Percentiles rank a stretch among this genome's conserved stretches.
Conservation (phyloP, 192 early-diverging fungal species). For the Geosiphon pyriformis region DNA sequence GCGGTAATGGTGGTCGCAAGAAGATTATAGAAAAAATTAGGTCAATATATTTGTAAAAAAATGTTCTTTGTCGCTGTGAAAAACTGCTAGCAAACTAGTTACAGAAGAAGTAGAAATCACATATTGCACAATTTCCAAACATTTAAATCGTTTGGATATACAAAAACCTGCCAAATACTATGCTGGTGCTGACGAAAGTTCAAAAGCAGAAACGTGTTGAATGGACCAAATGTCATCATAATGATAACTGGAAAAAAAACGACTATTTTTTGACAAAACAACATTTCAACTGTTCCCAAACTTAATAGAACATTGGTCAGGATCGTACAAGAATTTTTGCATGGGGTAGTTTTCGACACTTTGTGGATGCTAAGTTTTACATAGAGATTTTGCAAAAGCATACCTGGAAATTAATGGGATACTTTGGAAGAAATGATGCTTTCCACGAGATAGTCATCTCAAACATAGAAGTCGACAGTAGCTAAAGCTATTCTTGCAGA, state of each 20-base stretch:
- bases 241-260: too few relatives aligned
- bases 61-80: not conserved
- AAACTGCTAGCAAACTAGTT: not conserved
- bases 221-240: too few relatives aligned
- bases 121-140: not conserved
- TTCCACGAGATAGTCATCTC: too few relatives aligned
- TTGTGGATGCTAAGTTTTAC: too few relatives aligned
- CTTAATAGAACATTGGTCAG: not conserved
- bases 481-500: too few relatives aligned
- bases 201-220: too few relatives aligned
- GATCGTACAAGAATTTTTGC: slow-evolving; percentile 1
- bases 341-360: too few relatives aligned
- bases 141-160: not conserved
- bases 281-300: not conserved
- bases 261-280: not conserved
- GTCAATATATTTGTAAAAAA: not conserved
- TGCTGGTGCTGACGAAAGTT: not conserved
- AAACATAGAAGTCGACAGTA: too few relatives aligned
- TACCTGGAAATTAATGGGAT: not conserved
- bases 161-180: not conserved
- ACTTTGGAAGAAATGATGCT: not conserved
- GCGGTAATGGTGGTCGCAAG: not conserved
- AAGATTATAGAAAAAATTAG: not conserved
- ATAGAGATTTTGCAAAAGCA: not conserved
- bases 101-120: not conserved